These are phyloP conservation scores for Stagonosporopsis cucurbitacearum DNA, from an alignment of 2,329 filamentous ascomycete species.

Conservation along the genomic window DNA sequence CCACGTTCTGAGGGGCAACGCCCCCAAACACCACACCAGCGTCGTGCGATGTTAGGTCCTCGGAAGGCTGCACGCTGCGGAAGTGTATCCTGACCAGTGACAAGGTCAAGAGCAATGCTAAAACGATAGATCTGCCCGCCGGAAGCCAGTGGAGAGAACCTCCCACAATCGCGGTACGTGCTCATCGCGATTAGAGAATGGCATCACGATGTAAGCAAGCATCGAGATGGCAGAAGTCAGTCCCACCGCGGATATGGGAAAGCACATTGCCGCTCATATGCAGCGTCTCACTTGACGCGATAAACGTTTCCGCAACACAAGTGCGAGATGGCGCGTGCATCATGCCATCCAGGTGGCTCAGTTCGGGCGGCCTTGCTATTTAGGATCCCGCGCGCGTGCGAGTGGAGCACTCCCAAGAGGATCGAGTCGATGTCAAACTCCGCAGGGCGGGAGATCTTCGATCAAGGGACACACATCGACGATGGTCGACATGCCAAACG, in stretches of 20 bases:
- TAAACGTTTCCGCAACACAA: conserved; percentile 11
- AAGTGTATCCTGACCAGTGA: background rate
- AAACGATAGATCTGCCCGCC: background rate
- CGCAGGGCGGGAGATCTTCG: conserved; percentile 14
- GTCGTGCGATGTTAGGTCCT: conserved; percentile 1
- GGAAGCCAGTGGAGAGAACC: background rate
- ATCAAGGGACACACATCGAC: conserved; percentile 10
- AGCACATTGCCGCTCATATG: background rate
- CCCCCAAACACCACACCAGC: conserved; percentile 1
- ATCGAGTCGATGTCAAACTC: conserved; percentile 13
- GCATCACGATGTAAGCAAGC: background rate
- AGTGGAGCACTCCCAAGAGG: conserved; percentile 3
- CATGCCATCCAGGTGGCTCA: conserved; percentile 1
- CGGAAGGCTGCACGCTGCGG: background rate
- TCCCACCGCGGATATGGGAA: background rate
- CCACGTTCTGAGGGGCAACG: background rate
- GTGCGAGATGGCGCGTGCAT: conserved; percentile 7
- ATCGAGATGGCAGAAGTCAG: background rate
- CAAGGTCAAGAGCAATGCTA: background rate
- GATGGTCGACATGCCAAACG: background rate
- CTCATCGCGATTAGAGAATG: background rate
- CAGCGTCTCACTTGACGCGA: background rate
- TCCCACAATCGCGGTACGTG: background rate
- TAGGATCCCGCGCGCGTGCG: conserved; percentile 5
- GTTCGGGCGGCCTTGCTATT: background rate